Conservation (phyloP, 2,329 filamentous ascomycete genomes). For the Apiospora saccharicola region DNA sequence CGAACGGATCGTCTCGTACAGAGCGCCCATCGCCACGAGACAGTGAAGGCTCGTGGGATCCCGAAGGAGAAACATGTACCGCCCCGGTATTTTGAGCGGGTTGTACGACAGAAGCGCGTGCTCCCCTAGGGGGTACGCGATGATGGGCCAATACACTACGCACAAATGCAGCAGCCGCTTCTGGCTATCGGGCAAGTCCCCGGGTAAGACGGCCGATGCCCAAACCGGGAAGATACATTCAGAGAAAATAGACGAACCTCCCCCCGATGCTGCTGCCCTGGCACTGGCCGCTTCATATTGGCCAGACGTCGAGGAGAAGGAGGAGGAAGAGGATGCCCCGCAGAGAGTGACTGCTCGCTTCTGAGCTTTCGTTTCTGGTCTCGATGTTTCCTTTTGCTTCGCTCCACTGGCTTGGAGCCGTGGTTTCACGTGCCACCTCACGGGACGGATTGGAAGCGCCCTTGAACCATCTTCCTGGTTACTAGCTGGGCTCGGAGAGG, state of each 20-base stretch:
- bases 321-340: background rate
- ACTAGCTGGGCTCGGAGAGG: background rate
- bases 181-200: background rate
- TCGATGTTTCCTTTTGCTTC: background rate
- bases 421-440: background rate
- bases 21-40: background rate
- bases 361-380: background rate
- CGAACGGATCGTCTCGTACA: constrained; percentile 1
- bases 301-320: background rate
- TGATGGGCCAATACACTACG: background rate
- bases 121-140: constrained; percentile 6
- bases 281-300: background rate
- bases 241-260: background rate
- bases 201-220: background rate
- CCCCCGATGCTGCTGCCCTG: background rate
- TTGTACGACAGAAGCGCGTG: constrained; percentile 1
- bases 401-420: background rate
- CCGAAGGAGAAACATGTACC: background rate
- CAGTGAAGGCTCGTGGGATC: background rate
- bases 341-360: background rate
- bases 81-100: background rate
- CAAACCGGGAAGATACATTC: background rate
- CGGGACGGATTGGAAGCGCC: background rate
- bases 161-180: background rate
- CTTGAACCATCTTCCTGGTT: background rate